Evolutionary conservation across 495 filamentous ascomycete species (phyloP), one percentile per base, ranked within the genome.

Genomic region (Annulohypoxylon stygium): DNA sequence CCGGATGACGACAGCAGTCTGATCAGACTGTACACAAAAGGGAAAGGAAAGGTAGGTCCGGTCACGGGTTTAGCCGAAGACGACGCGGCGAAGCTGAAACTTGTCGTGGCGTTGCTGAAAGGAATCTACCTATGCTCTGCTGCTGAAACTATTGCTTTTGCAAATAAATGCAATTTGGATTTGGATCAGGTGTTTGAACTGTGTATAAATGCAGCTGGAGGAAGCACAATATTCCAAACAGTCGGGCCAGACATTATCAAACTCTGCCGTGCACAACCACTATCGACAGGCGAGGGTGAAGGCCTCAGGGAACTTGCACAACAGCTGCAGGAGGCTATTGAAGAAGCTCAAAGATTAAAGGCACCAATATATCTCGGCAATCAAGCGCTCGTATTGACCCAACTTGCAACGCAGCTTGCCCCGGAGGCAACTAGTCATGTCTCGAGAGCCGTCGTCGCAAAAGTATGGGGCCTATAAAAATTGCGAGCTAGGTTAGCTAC

Each of bases 1-100:
- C 76, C 85, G 3, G 85, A 91, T 53, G 92, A 94, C 70, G 92
- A 94, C 73, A 89, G 91, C 41, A 85, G 86, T n/a, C 84, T 93
- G 64, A 85, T 92, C 36, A 84, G 89, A 68, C 80, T 93, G 69
- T 95, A 88, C 62, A 83, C 77, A 23, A 81, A 83, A 58, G 78
- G 78, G 59, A 78, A 75, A 57, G 77, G 65, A 43, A 82, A 74
- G 73, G 78, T 70, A 45, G 81, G 58, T 1, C 72, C 78, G 79
- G 61, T 83, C 76, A n/a, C 85, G 82, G 68, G 78, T 39, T 37
- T 83, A 67, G 70, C 83, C 79, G 45, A 72, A 70, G 78, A 58
- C 30, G 78, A 83, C 34, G 80, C 80, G 47, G 70, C 70, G 8
- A 87, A 84, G 72, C 75, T 88, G 2, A 82, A 83, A 25, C 81